phyloP scores from a whole-genome alignment of 2,329 filamentous ascomycete genomes.

The Xylariaceae sp. region DNA sequence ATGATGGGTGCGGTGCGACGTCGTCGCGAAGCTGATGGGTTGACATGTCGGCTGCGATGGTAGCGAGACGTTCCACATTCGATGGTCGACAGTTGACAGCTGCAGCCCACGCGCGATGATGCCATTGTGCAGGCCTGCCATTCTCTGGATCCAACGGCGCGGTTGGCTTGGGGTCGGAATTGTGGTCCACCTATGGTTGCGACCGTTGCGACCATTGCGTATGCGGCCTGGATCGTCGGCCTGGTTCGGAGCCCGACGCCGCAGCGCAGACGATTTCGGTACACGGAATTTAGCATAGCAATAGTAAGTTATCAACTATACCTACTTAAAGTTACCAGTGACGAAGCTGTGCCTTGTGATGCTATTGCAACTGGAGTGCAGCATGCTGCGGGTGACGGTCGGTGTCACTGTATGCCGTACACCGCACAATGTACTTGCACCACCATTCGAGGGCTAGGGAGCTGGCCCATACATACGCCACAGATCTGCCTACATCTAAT shows the following conservation, averaged over 20 bases:
- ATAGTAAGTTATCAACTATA: too few relatives aligned
- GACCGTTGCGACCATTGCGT: too few relatives aligned
- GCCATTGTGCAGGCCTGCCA: background rate
- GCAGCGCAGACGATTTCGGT: too few relatives aligned
- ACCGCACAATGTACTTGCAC: background rate
- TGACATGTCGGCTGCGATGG: too few relatives aligned
- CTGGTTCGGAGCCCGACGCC: too few relatives aligned
- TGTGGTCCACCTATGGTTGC: too few relatives aligned
- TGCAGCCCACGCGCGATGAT: background rate
- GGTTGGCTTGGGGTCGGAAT: too few relatives aligned
- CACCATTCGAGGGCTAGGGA: background rate
- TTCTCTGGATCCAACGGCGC: background rate
- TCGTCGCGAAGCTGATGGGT: background rate
- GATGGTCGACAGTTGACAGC: background rate
- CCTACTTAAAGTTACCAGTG: too few relatives aligned
- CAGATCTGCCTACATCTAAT: too few relatives aligned
- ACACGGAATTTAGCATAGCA: too few relatives aligned
- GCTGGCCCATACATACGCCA: too few relatives aligned
- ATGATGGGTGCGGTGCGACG: constrained; percentile 6
- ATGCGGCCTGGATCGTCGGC: too few relatives aligned
- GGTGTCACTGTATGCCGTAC: background rate
- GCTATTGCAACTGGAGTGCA: background rate
- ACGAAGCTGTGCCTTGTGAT: background rate
- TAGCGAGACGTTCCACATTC: background rate
- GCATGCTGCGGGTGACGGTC: background rate